phyloP scores from a whole-genome alignment of 148 eudicot species.

The Talinum fruticosum region DNA sequence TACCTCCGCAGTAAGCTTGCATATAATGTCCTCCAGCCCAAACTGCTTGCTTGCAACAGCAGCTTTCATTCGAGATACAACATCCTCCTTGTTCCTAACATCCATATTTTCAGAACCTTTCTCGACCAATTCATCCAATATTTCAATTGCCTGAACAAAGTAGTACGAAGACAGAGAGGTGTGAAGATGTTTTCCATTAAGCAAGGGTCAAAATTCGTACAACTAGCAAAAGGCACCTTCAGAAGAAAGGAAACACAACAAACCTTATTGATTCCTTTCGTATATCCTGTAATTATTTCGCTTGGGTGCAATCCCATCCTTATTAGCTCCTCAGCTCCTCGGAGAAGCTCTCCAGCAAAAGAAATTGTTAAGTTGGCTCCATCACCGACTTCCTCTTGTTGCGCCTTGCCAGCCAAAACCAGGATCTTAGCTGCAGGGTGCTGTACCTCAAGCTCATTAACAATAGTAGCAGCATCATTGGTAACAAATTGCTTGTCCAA shows the following conservation, averaged over 20 bases:
- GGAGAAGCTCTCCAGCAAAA: slow-evolving; percentile 91
- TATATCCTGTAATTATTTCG: slow-evolving; percentile 81
- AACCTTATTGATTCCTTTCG: slow-evolving; percentile 73
- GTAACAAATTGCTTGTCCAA: slow-evolving; percentile 91
- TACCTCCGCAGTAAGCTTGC: slow-evolving; percentile 70
- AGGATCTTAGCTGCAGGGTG: slow-evolving; percentile 93
- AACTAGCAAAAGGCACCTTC: neutral
- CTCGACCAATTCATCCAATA: slow-evolving; percentile 73
- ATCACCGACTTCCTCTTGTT: slow-evolving; percentile 93
- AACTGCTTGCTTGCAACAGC: slow-evolving; percentile 96
- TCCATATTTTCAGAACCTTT: slow-evolving; percentile 80
- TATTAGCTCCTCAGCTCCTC: slow-evolving; percentile 77
- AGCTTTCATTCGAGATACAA: slow-evolving; percentile 70
- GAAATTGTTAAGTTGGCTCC: slow-evolving; percentile 90
- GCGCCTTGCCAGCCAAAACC: slow-evolving; percentile 89
- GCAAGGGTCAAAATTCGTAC: too few relatives aligned
- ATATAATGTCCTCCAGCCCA: slow-evolving; percentile 75
- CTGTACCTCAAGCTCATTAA: slow-evolving; percentile 91
- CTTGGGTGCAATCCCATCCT: slow-evolving; percentile 95
- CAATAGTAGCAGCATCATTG: slow-evolving; percentile 90
- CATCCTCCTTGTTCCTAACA: slow-evolving; percentile 80
- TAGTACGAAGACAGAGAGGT: neutral
- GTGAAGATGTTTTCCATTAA: neutral
- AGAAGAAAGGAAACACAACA: slow-evolving; percentile 11
- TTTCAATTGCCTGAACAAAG: slow-evolving; percentile 46